phyloP scores from a whole-genome alignment of 345 rosid genomes.

The Lagerstroemia speciosa region DNA sequence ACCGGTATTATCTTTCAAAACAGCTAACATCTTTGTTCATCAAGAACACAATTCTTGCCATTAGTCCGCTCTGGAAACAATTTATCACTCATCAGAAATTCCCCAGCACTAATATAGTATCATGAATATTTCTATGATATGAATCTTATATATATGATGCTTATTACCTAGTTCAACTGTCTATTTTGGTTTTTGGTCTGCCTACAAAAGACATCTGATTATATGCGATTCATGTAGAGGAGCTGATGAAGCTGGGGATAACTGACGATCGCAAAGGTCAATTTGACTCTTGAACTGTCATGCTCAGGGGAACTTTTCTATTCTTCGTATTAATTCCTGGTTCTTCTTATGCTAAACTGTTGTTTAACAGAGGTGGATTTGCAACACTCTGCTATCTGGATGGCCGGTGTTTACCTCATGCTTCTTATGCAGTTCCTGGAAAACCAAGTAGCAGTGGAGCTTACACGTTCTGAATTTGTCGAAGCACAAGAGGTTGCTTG shows the following conservation, averaged over 20 bases:
- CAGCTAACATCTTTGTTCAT: not conserved
- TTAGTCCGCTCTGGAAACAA: not conserved
- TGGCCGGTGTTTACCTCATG: conserved; percentile 89
- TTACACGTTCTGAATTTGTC: conserved; percentile 85
- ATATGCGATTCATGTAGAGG: conserved; percentile 43
- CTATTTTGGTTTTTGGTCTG: not conserved
- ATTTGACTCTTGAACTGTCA: conserved; percentile 5
- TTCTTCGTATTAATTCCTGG: not conserved
- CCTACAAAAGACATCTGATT: not conserved
- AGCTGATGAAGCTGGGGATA: conserved; percentile 77
- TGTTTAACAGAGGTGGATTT: conserved; percentile 70
- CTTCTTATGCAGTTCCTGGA: conserved; percentile 93
- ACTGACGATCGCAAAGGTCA: conserved; percentile 70
- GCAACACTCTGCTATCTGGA: conserved; percentile 89
- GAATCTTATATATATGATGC: not conserved
- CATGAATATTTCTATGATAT: not conserved
- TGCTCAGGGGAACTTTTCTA: not conserved
- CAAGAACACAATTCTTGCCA: not conserved
- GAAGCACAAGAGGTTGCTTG: conserved; percentile 78
- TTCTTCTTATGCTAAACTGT: conserved; percentile 6
- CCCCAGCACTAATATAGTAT: not conserved
- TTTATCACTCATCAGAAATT: not conserved
- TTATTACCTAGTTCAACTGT: not conserved
- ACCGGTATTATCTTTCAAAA: not conserved
- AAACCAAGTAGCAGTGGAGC: conserved; percentile 93